Percentiles rank a stretch among this genome's conserved stretches.
These are phyloP conservation scores for Coniochaeta pulveracea DNA, from an alignment of 2,329 filamentous ascomycete species.

Conservation along the genomic window DNA sequence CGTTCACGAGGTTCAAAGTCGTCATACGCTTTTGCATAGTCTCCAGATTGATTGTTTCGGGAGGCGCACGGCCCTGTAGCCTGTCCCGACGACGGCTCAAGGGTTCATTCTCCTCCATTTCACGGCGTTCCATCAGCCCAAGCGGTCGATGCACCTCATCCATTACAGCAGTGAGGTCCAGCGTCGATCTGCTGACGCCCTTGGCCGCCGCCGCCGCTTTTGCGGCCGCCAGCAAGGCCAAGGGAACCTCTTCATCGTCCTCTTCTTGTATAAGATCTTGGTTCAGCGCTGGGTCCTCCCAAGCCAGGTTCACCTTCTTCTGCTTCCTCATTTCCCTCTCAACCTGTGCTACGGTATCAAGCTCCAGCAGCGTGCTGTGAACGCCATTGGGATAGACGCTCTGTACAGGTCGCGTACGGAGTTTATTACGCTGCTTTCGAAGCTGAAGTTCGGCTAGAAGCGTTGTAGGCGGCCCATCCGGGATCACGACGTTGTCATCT, in stretches of 20 bases:
- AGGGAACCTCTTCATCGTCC: constrained; percentile 81
- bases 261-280: constrained; percentile 34
- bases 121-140: constrained; percentile 68
- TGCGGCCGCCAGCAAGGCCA: constrained; percentile 66
- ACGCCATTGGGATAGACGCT: constrained; percentile 61
- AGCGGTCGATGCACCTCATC: constrained; percentile 52
- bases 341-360: constrained; percentile 82
- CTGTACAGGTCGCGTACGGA: constrained; percentile 59
- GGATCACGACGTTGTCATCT: constrained; percentile 35
- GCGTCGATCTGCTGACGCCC: constrained; percentile 10
- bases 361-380: constrained; percentile 78
- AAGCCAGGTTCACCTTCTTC: constrained; percentile 76
- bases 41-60: constrained; percentile 19
- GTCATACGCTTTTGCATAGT: constrained; percentile 27
- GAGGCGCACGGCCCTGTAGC: constrained; percentile 49
- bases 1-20: constrained; percentile 28
- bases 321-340: constrained; percentile 64
- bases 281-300: constrained; percentile 60
- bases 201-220: constrained; percentile 36
- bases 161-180: constrained; percentile 31
- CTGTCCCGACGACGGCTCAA: constrained; percentile 66
- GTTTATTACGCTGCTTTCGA: constrained; percentile 79
- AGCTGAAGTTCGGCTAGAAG: constrained; percentile 85
- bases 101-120: constrained; percentile 88
- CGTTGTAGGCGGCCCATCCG: constrained; percentile 71